Evolutionary conservation across 345 rosid species (phyloP).

Genomic region (Gossypium raimondii): DNA sequence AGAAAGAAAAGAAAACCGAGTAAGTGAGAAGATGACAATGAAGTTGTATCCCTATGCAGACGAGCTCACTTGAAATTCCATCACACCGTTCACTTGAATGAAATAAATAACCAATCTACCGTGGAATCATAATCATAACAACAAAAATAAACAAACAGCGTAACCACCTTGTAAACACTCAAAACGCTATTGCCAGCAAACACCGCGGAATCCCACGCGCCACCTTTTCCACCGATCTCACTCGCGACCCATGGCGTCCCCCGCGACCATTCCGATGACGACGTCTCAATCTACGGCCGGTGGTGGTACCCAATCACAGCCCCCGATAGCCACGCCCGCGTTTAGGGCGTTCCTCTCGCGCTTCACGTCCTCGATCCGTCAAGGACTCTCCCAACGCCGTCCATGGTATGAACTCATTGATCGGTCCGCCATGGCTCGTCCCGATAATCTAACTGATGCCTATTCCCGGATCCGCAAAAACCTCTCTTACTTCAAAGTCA

Average conservation of each 20-base stretch:
- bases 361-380: constrained; percentile 61
- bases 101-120: neutral
- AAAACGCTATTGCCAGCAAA: neutral
- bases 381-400: constrained; percentile 69
- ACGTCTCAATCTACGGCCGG: constrained; percentile 28
- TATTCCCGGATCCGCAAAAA: constrained; percentile 68
- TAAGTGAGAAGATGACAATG: neutral
- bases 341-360: constrained; percentile 68
- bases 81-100: neutral
- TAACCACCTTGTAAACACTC: neutral
- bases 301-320: constrained; percentile 41
- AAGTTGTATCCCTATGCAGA: neutral
- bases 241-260: constrained; percentile 41
- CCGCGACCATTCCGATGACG: constrained; percentile 55
- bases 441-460: constrained; percentile 61
- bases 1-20: too few relatives aligned
- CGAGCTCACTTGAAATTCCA: neutral
- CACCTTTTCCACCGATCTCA: neutral
- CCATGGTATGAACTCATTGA: constrained; percentile 78
- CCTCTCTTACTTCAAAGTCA: constrained; percentile 66
- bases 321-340: constrained; percentile 71
- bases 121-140: neutral
- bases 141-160: neutral
- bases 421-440: constrained; percentile 52
- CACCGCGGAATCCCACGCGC: neutral